Conservation (phyloP, 176 grass and related monocot species). For the Hordeum vulgare region MorexV3_pseudomolecules_assembly NC_058520.1:512676942-512677441, state of each 20-base stretch:
- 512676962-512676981: conserved; percentile 59
- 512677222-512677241: conserved; percentile 97
- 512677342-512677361: conserved; percentile 92
- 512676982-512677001: conserved; percentile 63
- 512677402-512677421: not conserved
- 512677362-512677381: conserved; percentile 71
- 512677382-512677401: conserved; percentile 44
- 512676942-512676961: conserved; percentile 90
- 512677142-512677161: conserved; percentile 92
- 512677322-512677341: conserved; percentile 61
- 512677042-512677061: conserved; percentile 94
- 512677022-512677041: conserved; percentile 67
- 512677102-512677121: conserved; percentile 94
- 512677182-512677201: conserved; percentile 80
- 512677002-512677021: conserved; percentile 94
- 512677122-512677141: conserved; percentile 85
- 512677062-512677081: conserved; percentile 61
- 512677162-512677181: conserved; percentile 70
- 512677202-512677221: conserved; percentile 94
- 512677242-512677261: conserved; percentile 86
- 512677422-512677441: not conserved
- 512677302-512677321: conserved; percentile 74
- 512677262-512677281: conserved; percentile 99
- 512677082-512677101: conserved; percentile 69
- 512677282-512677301: conserved; percentile 70